These are phyloP conservation scores for Phialocephala sp. DNA, from an alignment of 2,329 filamentous ascomycete genomes.

Conservation along the genomic window DNA sequence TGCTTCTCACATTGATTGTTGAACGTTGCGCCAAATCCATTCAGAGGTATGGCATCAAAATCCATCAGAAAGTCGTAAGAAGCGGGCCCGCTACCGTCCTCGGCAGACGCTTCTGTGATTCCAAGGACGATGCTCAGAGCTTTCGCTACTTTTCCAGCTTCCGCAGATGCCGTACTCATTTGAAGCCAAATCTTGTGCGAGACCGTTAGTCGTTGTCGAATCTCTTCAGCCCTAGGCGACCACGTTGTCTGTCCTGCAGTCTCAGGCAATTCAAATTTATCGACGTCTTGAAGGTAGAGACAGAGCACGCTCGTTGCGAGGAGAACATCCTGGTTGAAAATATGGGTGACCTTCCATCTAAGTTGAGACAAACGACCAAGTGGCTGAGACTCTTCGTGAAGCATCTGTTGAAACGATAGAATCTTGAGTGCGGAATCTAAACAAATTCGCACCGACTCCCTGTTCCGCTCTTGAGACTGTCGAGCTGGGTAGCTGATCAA, in stretches of 20 bases:
- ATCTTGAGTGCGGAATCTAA: slow-evolving; percentile 40
- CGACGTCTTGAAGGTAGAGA: slow-evolving; percentile 39
- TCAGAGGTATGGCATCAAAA: slow-evolving; percentile 38
- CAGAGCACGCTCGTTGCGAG: slow-evolving; percentile 40
- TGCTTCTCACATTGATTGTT: slow-evolving; percentile 40
- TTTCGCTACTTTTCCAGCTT: slow-evolving; percentile 42
- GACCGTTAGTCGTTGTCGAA: slow-evolving; percentile 38
- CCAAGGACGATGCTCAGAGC: slow-evolving; percentile 41
- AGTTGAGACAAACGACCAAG: slow-evolving; percentile 39
- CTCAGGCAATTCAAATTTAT: slow-evolving; percentile 37
- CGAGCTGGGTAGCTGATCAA: slow-evolving; percentile 35
- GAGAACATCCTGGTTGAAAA: slow-evolving; percentile 41
- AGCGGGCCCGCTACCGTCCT: slow-evolving; percentile 33
- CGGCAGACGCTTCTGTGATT: slow-evolving; percentile 36
- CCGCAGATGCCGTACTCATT: slow-evolving; percentile 38
- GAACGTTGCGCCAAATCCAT: slow-evolving; percentile 37
- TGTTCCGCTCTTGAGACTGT: slow-evolving; percentile 36
- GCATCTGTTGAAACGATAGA: slow-evolving; percentile 39
- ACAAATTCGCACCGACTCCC: slow-evolving; percentile 36
- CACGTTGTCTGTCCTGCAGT: slow-evolving; percentile 35
- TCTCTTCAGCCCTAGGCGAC: slow-evolving; percentile 37
- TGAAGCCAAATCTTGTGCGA: slow-evolving; percentile 41
- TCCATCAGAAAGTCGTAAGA: slow-evolving; percentile 39
- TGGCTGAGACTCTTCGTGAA: slow-evolving; percentile 41
- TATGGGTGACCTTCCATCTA: slow-evolving; percentile 39